Percentiles rank a stretch among this genome's conserved stretches.
phyloP scores from a whole-genome alignment of 1,284 basidiomycete species.

The Boletus albobrunnescens region DNA sequence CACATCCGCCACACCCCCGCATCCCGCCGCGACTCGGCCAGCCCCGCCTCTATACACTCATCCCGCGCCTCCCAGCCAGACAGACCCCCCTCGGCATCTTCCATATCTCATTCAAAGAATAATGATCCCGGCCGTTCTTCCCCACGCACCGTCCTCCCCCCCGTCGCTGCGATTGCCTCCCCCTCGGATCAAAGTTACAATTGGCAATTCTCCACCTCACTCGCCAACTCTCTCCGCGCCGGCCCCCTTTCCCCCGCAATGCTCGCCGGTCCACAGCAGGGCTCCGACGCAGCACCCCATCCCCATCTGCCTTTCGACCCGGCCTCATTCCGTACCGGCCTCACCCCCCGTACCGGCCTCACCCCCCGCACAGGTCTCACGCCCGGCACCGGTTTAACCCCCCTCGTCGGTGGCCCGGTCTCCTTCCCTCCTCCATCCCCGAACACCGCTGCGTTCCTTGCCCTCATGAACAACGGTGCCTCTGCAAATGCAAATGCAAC shows the following conservation, averaged over 20 bases:
- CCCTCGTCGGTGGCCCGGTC: conserved; percentile 72
- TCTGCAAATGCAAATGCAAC: conserved; percentile 61
- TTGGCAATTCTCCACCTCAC: conserved; percentile 65
- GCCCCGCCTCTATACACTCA: conserved; percentile 38
- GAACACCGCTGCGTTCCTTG: conserved; percentile 88
- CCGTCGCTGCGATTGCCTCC: conserved; percentile 80
- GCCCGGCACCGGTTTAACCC: conserved; percentile 77
- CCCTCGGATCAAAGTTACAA: conserved; percentile 75
- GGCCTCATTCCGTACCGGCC: conserved; percentile 75
- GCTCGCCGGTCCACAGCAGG: conserved; percentile 79
- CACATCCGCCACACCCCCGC: conserved; percentile 46
- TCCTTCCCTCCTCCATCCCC: conserved; percentile 84
- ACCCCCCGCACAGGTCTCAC: conserved; percentile 86
- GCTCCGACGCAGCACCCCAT: conserved; percentile 29
- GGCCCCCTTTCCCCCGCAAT: conserved; percentile 94
- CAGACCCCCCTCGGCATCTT: conserved; percentile 37
- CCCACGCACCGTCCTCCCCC: conserved; percentile 72
- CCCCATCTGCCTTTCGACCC: conserved; percentile 65
- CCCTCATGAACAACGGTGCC: conserved; percentile 78
- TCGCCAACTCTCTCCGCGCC: conserved; percentile 76
- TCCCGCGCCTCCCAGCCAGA: conserved; percentile 37
- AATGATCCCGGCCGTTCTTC: conserved; percentile 32
- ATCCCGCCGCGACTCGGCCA: conserved; percentile 38
- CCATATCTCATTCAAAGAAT: conserved; percentile 35
- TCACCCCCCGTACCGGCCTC: conserved; percentile 69